A percentile compares a stretch with the other conserved stretches of the same genome.
phyloP scores from a whole-genome alignment of 495 filamentous ascomycete species.

The Aspergillus funiculosus region DNA sequence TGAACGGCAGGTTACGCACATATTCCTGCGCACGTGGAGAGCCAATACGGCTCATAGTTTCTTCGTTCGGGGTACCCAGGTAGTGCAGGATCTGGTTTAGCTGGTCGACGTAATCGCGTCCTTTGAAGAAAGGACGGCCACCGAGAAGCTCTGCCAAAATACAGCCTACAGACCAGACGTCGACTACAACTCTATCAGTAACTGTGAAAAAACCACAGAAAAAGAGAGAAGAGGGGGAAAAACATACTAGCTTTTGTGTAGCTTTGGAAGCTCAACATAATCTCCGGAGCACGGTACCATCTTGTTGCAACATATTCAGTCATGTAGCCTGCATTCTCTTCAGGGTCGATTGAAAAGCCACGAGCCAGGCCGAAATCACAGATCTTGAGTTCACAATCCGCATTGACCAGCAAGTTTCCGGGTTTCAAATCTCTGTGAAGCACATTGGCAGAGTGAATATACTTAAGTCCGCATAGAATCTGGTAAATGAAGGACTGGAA shows the following conservation, averaged over 20 bases:
- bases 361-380: conserved; percentile 96
- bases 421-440: conserved; percentile 95
- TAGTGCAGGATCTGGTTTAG: conserved; percentile 99
- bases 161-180: conserved; percentile 98
- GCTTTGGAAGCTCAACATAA: conserved; percentile 99
- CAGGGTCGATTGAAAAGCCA: conserved; percentile 92
- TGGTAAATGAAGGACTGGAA: conserved; percentile 96
- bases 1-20: conserved; percentile 93
- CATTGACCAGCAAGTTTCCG: conserved; percentile 94
- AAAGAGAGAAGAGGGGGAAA: conserved; percentile 4
- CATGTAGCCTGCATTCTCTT: conserved; percentile 99
- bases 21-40: conserved; percentile 96
- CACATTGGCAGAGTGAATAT: conserved; percentile 97
- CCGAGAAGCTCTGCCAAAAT: conserved; percentile 95
- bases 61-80: conserved; percentile 91
- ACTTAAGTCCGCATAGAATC: conserved; percentile 93
- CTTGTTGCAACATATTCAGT: conserved; percentile 98
- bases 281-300: conserved; percentile 98
- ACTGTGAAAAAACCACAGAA: conserved; percentile 2
- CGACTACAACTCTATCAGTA: conserved; percentile 53
- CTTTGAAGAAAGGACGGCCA: conserved; percentile 97
- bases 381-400: conserved; percentile 98
- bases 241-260: conserved; percentile 98
- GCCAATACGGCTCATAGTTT: conserved; percentile 89
- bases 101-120: conserved; percentile 97